Percentiles rank a stretch among this genome's conserved stretches.
These are phyloP conservation scores for Aspergillus tamarii DNA, from an alignment of 2,329 filamentous ascomycete genomes.

Conservation along the genomic window DNA sequence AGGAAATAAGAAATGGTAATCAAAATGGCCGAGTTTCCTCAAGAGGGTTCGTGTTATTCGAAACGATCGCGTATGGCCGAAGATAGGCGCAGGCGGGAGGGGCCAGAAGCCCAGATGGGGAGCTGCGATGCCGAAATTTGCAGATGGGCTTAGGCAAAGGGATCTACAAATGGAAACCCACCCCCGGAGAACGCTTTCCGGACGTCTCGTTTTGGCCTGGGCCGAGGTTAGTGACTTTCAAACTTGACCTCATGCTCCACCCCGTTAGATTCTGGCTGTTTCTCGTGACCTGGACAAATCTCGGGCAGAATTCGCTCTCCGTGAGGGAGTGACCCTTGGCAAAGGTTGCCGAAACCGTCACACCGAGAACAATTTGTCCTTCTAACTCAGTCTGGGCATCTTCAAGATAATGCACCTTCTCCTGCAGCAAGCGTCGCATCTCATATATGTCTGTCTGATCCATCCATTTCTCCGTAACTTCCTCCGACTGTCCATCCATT, in stretches of 20 bases:
- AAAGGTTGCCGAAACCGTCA: constrained; percentile 4
- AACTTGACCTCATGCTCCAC: background rate
- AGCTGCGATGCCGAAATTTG: constrained; percentile 1
- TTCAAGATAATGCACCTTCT: background rate
- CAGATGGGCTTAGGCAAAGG: constrained; percentile 8
- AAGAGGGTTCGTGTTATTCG: background rate
- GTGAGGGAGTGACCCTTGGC: background rate
- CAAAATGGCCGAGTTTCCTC: background rate
- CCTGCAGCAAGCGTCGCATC: background rate
- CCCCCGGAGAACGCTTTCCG: constrained; percentile 21
- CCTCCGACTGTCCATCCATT: background rate
- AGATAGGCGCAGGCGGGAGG: constrained; percentile 9
- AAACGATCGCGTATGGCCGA: constrained; percentile 12
- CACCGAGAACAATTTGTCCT: background rate
- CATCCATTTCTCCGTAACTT: background rate
- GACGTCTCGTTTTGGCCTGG: constrained; percentile 9
- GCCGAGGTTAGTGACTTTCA: constrained; percentile 8
- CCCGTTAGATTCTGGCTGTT: background rate
- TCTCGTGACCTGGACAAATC: constrained; percentile 7
- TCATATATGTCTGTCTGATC: background rate
- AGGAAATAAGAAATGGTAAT: background rate
- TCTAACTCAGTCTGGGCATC: background rate
- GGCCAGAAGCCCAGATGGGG: background rate
- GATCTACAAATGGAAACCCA: constrained; percentile 12
- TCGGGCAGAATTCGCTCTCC: constrained; percentile 3